Base-by-base conservation (phyloP, 2,329 filamentous ascomycete genomes). In the Hypoxylon sp. region DNA sequence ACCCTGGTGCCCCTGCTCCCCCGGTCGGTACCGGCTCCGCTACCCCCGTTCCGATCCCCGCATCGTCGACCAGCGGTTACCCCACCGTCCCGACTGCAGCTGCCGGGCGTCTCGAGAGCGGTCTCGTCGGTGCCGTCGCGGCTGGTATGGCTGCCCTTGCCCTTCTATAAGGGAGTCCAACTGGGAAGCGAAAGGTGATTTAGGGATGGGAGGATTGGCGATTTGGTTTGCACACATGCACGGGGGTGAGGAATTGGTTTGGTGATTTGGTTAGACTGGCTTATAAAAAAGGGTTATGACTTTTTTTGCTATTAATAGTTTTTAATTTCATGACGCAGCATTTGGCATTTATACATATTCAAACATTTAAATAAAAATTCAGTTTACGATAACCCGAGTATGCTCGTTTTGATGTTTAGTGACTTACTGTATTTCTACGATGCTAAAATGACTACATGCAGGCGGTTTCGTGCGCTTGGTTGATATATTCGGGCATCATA, bases 31-130 rank as follows among this genome's bases (percentile, higher is more conserved):
- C 65, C n/a, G 52, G 35, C n/a, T 27, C 62, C 11, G 42, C 65
- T 27, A 37, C 70, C n/a, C 39, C 39, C 59, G 48, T 67, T 29
- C 57, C 51, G 21, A 27, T 51, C 11, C 27, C 69, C 37, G 24
- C 55, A 19, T 13, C 62, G n/a, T 58, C 65, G 3, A 53, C 48
- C 29, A 47, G 32, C 27, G 48, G 68, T 37, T 68, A 68, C 55
- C 62, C 63, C 0, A 60, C 62, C 10, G 53, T 74, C 47, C 54
- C 69, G 2, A 75, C 74, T 6, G 74, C 72, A 0, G 74, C 71
- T 3, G 74, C 71, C 2, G 71, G 62, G 6, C 72, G 65, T 39
- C 48, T 73, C 15, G 67, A 72, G 46, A 65, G 58, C 19, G 65
- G 68, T 2, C 51, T 69, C n/a, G 68, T 53, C 2, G 52, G 32